phyloP scores from a whole-genome alignment of 2,329 filamentous ascomycete genomes.

The Alternaria triticimaculans region DNA sequence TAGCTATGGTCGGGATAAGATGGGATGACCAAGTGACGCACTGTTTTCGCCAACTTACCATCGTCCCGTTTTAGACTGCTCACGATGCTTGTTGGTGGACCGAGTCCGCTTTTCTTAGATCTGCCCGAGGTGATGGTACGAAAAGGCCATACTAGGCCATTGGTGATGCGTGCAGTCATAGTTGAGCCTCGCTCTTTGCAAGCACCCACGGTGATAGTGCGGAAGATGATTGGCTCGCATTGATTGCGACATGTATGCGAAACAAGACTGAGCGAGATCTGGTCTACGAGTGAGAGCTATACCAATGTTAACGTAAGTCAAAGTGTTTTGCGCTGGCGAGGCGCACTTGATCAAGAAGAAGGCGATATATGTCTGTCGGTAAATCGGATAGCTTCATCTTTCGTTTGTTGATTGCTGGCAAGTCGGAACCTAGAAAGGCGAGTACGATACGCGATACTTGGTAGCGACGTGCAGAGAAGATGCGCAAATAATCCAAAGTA shows the following conservation, averaged over 20 bases:
- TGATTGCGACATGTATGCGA: neutral
- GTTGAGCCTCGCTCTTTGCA: neutral
- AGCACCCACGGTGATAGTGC: neutral
- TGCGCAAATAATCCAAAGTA: neutral
- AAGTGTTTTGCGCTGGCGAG: neutral
- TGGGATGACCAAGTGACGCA: neutral
- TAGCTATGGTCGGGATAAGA: neutral
- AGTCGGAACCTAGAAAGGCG: neutral
- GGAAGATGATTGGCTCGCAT: neutral
- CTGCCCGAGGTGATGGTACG: neutral
- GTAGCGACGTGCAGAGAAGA: neutral
- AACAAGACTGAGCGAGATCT: neutral
- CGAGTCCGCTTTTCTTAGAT: neutral
- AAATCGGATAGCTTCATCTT: neutral
- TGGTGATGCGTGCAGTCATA: neutral
- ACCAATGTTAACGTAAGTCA: neutral
- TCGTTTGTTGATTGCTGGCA: neutral
- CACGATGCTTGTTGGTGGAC: neutral
- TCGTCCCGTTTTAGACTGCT: neutral
- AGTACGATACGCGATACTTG: neutral
- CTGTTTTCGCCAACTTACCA: neutral
- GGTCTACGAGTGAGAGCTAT: neutral
- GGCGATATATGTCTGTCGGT: neutral
- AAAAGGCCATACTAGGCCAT: neutral
- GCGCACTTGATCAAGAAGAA: neutral